A percentile compares a stretch with the other conserved stretches of the same genome.
Conservation (phyloP, 352 stramenopile species). For the Pythium dissimile region DNA sequence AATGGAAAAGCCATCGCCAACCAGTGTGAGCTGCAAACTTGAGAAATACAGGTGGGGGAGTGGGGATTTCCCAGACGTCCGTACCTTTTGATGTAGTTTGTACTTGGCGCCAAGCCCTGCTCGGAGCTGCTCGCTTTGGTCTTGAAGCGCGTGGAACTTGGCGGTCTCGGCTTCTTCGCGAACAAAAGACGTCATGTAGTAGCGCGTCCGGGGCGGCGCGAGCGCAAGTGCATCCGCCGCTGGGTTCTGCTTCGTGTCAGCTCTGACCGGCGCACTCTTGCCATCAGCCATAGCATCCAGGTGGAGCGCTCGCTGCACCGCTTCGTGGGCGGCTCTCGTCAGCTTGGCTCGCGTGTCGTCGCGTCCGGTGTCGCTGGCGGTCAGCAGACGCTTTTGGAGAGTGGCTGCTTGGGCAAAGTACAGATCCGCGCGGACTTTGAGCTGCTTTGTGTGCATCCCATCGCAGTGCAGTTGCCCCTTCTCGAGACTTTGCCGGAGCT, state of each 20-base stretch:
- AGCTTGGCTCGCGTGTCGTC: background rate
- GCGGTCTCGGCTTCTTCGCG: background rate
- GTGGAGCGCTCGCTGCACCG: conserved; percentile 20
- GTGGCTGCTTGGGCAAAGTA: conserved; percentile 20
- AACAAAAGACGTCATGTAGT: conserved; percentile 11
- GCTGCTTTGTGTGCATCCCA: background rate
- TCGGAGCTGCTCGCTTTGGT: conserved; percentile 9
- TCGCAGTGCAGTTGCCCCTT: conserved; percentile 12
- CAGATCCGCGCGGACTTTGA: conserved; percentile 11
- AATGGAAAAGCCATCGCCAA: background rate
- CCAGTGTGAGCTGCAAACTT: no score
- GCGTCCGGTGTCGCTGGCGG: background rate
- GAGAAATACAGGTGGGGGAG: no score
- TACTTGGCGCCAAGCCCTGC: conserved; percentile 17
- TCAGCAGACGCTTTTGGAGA: conserved; percentile 18
- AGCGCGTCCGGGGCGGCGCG: conserved; percentile 13
- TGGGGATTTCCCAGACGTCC: no score
- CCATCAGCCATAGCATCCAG: conserved; percentile 10
- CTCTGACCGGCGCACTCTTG: background rate
- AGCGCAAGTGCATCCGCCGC: background rate
- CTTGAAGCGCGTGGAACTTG: conserved; percentile 19
- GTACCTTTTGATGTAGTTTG: conserved; percentile 24
- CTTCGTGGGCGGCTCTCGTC: conserved; percentile 11
- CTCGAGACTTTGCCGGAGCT: conserved; percentile 5
- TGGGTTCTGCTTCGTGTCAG: background rate